These are phyloP conservation scores for Fusarium subglutinans DNA, from an alignment of 2,329 filamentous ascomycete species.

Conservation along the genomic window DNA sequence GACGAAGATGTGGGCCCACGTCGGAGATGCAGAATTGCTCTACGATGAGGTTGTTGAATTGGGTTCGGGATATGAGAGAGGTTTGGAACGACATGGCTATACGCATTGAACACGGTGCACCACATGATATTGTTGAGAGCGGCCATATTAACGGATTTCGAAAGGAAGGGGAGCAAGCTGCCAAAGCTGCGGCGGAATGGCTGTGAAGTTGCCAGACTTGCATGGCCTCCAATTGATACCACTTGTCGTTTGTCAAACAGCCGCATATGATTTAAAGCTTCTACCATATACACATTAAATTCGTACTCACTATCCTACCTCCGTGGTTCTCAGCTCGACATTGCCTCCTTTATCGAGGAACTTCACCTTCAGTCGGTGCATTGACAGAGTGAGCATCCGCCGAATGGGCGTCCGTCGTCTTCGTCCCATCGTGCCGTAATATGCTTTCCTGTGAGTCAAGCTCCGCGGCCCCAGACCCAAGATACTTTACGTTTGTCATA, in stretches of 20 bases:
- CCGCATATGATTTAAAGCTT: fast-evolving
- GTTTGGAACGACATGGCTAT: not conserved
- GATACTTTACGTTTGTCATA: conserved; percentile 1
- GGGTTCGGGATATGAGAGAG: not conserved
- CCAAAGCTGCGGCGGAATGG: not conserved
- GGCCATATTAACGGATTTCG: not conserved
- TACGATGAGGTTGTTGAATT: not conserved
- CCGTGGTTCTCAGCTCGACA: fast-evolving
- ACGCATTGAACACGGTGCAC: not conserved
- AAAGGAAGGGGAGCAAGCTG: not conserved
- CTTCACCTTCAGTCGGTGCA: not conserved
- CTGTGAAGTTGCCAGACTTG: not conserved
- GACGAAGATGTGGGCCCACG: not conserved
- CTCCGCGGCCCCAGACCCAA: conserved; percentile 8
- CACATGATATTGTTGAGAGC: not conserved
- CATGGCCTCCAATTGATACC: too few species aligned
- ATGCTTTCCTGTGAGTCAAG: conserved; percentile 24
- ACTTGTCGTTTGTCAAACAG: not conserved
- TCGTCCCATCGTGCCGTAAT: not conserved
- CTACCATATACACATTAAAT: not conserved
- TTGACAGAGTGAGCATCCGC: not conserved
- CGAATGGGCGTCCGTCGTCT: not conserved
- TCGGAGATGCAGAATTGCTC: not conserved
- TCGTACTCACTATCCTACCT: not conserved
- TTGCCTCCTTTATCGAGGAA: not conserved